Evolutionary conservation across 2,329 filamentous ascomycete species (phyloP), one percentile per base, ranked within the genome.

Genomic region (Exophiala sideris): DNA sequence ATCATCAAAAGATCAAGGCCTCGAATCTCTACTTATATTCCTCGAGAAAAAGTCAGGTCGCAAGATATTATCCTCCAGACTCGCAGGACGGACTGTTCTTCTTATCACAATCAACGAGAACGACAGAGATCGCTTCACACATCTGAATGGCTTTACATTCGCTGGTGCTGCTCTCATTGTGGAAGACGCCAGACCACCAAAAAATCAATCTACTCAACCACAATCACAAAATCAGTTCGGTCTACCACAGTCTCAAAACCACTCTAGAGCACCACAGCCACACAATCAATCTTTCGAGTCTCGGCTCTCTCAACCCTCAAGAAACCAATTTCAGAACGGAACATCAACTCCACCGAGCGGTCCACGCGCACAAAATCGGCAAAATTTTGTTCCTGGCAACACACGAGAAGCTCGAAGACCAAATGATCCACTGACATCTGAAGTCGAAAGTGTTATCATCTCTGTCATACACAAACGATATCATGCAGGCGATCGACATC

Each of bases 391-490:
- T 12, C 12, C 12, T 12, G n/a, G n/a, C 11, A 50, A 48, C 14
- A 21, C 16, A 5, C 34, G 20, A 48, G 20, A 36, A n/a, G 10
- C 32, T 24, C 45, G 36, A 18, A 33, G 32, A 45, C 11, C 39
- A 35, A 52, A 55, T 18, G 46, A 54, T 21, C 10, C 42, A 4
- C 20, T 57, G 10, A 52, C 54, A 34, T 39, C 48, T 16, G 57
- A 79, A 84, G n/a, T 58, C 20, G 55, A 58, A 54, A 55, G 52
- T 36, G 38, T 59, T 41, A 57, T 62, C 49, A 55, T 56, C 34
- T 42, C 52, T 1, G 85, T 96, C 58, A 79, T 99, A 11, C 80
- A 80, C 50, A 80, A 82, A 50, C 86, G 94, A 45, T 97, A 96
- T 72, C 77, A 88, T 57, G 72, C 79, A 12, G 77, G 78, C 5